These are phyloP conservation scores for Primulina tabacum DNA, from an alignment of 257 asterid species.

Conservation along the genomic window DNA sequence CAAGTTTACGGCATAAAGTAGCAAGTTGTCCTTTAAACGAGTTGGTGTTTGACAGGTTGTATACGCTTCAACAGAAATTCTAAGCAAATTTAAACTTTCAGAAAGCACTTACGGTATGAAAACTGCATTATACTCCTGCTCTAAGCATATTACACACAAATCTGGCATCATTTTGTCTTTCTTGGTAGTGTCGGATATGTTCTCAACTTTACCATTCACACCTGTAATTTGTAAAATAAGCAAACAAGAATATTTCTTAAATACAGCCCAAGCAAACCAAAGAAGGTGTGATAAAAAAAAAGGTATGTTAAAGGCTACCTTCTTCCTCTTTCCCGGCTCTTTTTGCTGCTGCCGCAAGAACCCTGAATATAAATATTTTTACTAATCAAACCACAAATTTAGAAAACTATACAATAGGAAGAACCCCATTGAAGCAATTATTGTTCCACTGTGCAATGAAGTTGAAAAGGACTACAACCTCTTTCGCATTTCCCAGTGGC, in stretches of 20 bases:
- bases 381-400: neutral
- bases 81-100: neutral
- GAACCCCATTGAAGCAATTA: neutral
- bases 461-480: slow-evolving; percentile 43
- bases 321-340: slow-evolving; percentile 66
- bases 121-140: slow-evolving; percentile 91
- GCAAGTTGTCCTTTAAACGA: neutral
- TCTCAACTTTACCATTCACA: slow-evolving; percentile 51
- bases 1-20: neutral
- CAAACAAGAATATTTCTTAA: slow-evolving; percentile 16
- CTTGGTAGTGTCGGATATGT: slow-evolving; percentile 41
- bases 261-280: neutral
- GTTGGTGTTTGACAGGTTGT: too few species aligned
- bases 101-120: slow-evolving; percentile 81
- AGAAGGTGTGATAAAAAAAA: neutral
- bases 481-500: slow-evolving; percentile 81
- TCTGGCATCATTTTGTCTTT: slow-evolving; percentile 68
- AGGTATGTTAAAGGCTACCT: slow-evolving; percentile 40
- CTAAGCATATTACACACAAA: slow-evolving; percentile 92
- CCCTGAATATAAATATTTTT: slow-evolving; percentile 43
- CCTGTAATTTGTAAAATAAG: slow-evolving; percentile 34
- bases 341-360: slow-evolving; percentile 85
- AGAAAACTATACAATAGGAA: neutral
- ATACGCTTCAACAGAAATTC: too few species aligned
- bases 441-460: neutral